Evolutionary conservation across 1,284 basidiomycete genomes (phyloP).

Genomic region (Pyrrhoderma noxium): DNA sequence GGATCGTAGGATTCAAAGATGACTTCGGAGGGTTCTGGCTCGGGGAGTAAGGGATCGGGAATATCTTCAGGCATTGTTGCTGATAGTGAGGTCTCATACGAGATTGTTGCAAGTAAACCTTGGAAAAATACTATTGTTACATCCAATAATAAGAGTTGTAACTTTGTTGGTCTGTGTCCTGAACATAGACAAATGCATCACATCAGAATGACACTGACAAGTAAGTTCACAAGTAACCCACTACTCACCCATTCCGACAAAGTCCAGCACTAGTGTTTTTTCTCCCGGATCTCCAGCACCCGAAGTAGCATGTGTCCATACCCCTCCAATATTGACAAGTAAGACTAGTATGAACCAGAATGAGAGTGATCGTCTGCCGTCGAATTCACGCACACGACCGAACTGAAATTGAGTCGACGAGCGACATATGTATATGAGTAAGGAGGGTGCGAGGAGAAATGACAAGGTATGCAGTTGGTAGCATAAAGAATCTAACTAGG

Average conservation of each 20-base stretch:
- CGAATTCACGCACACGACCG: slow-evolving; percentile 54
- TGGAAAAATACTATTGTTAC: slow-evolving; percentile 57
- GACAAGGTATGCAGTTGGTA: slow-evolving; percentile 68
- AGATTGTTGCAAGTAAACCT: slow-evolving; percentile 52
- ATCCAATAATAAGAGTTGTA: slow-evolving; percentile 59
- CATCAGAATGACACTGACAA: too few relatives aligned
- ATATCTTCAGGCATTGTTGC: slow-evolving; percentile 27
- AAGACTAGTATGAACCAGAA: slow-evolving; percentile 55
- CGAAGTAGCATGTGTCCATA: slow-evolving; percentile 53
- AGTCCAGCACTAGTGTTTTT: slow-evolving; percentile 60
- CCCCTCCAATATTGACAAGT: slow-evolving; percentile 46
- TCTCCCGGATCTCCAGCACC: slow-evolving; percentile 38
- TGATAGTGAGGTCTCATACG: slow-evolving; percentile 50
- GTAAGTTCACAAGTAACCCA: background rate
- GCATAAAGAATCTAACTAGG: slow-evolving; percentile 64
- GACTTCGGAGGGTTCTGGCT: background rate
- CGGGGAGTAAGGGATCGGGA: slow-evolving; percentile 26
- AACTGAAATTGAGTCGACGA: slow-evolving; percentile 56
- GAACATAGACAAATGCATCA: background rate
- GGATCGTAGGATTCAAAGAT: background rate
- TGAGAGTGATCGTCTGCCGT: slow-evolving; percentile 51
- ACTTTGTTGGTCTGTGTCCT: slow-evolving; percentile 55
- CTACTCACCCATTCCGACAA: slow-evolving; percentile 63
- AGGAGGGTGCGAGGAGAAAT: slow-evolving; percentile 63
- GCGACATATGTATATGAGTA: slow-evolving; percentile 50